phyloP scores from a whole-genome alignment of 495 filamentous ascomycete genomes.

The Paragyromitra xinjiangensis region DNA sequence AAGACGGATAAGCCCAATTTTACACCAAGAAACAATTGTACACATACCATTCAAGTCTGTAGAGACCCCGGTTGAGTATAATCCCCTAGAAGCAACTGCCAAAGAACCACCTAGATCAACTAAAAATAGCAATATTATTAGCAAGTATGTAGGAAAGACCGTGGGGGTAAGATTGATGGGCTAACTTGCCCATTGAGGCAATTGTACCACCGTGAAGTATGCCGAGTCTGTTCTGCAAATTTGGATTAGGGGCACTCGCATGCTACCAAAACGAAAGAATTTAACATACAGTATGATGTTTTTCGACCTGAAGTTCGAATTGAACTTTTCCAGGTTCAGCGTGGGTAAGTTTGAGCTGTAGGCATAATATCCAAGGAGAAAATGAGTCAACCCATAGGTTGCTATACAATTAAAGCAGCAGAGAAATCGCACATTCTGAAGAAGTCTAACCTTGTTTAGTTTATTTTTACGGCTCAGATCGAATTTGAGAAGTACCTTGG shows the following conservation, averaged over 20 bases:
- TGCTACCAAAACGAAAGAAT: neutral
- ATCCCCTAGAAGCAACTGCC: conserved; percentile 87
- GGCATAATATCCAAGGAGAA: neutral
- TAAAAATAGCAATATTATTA: conserved; percentile 53
- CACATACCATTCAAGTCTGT: conserved; percentile 85
- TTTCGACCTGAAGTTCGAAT: conserved; percentile 85
- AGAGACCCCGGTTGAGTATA: conserved; percentile 89
- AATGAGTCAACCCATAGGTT: conserved; percentile 3
- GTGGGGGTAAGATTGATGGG: neutral
- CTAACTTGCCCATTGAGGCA: conserved; percentile 79
- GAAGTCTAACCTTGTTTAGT: conserved; percentile 28
- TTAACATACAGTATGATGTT: conserved; percentile 80
- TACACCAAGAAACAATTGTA: neutral
- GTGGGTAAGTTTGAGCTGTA: conserved; percentile 76
- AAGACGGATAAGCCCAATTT: conserved; percentile 5
- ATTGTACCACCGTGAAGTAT: conserved; percentile 96
- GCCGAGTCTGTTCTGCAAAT: conserved; percentile 78
- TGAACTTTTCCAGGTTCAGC: conserved; percentile 81
- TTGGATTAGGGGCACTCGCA: conserved; percentile 19
- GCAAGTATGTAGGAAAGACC: neutral
- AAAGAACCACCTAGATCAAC: conserved; percentile 93
- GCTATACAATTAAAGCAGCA: neutral
- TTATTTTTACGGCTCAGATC: neutral
- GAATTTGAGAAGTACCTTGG: conserved; percentile 38
- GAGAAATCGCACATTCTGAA: conserved; percentile 21